A percentile compares a stretch with the other conserved stretches of the same genome.
phyloP scores from a whole-genome alignment of 139 green algal genomes.

The Desmodesmus armatus region DNA sequence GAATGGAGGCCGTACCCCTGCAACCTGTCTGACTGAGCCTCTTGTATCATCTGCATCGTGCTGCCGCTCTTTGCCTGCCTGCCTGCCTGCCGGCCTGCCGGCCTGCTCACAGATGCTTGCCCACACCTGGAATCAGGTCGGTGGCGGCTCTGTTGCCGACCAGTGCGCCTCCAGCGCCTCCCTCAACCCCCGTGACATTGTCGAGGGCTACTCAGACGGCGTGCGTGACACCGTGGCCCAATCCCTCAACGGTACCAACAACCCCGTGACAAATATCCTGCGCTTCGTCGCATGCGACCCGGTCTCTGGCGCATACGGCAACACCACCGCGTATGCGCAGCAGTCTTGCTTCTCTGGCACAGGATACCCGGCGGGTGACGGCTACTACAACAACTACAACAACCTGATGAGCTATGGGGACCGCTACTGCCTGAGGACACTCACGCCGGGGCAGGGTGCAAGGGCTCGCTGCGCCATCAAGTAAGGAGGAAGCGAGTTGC shows the following conservation, averaged over 20 bases:
- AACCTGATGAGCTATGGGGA: slow-evolving; percentile 38
- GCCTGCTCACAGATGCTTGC: slow-evolving; percentile 7
- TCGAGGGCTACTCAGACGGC: slow-evolving; percentile 4
- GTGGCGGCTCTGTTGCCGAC: not conserved
- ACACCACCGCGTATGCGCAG: slow-evolving; percentile 29
- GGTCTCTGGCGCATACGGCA: slow-evolving; percentile 12
- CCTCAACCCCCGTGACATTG: not conserved
- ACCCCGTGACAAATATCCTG: slow-evolving; percentile 24
- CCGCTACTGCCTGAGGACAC: slow-evolving; percentile 2
- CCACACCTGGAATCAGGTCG: slow-evolving; percentile 18
- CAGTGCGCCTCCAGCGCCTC: slow-evolving; percentile 7
- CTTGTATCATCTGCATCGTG: not conserved
- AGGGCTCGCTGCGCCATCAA: slow-evolving; percentile 23
- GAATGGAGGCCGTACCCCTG: too few relatives aligned
- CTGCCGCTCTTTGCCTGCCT: not conserved
- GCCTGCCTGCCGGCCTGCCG: too few relatives aligned
- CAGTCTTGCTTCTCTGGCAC: slow-evolving; percentile 24
- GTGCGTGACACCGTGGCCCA: slow-evolving; percentile 28
- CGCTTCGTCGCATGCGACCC: slow-evolving; percentile 20
- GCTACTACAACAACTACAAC: slow-evolving; percentile 39
- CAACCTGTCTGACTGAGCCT: not conserved
- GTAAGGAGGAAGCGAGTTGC: slow-evolving; percentile 21
- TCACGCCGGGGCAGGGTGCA: slow-evolving; percentile 27
- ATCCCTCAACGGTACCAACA: slow-evolving; percentile 23
- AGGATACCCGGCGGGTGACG: slow-evolving; percentile 8